These are phyloP conservation scores for Barnettozyma californica DNA, from an alignment of 805 yeast genomes.

Conservation along the genomic window DNA sequence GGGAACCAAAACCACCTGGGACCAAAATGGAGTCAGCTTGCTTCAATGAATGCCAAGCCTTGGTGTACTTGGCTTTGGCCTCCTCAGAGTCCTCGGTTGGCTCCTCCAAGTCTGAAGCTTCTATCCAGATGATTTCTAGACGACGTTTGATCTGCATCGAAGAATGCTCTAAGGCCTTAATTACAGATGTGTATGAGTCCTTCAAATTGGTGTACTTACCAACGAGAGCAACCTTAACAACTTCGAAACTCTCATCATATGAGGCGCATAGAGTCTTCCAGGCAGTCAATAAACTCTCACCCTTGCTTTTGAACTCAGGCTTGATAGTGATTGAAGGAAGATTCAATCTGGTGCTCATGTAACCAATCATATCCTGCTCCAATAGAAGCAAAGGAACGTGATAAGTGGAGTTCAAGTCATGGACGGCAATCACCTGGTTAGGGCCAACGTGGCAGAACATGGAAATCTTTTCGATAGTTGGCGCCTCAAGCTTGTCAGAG, in stretches of 20 bases:
- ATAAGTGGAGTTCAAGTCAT: conserved; percentile 94
- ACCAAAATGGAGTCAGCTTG: conserved; percentile 95
- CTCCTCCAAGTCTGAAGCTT: conserved; percentile 83
- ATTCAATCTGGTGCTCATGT: conserved; percentile 61
- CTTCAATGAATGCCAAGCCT: conserved; percentile 92
- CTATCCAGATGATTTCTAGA: conserved; percentile 93
- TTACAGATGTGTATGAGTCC: conserved; percentile 91
- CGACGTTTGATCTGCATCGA: conserved; percentile 84
- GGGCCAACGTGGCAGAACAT: conserved; percentile 99
- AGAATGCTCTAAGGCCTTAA: conserved; percentile 92
- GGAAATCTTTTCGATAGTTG: conserved; percentile 92
- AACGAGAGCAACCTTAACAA: conserved; percentile 90
- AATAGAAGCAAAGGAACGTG: conserved; percentile 91
- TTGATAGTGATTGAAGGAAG: conserved; percentile 45
- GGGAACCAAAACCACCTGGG: conserved; percentile 96
- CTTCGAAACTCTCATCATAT: conserved; percentile 79
- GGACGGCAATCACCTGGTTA: conserved; percentile 95
- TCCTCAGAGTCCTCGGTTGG: conserved; percentile 56
- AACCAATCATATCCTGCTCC: conserved; percentile 79
- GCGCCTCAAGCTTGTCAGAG: conserved; percentile 68
- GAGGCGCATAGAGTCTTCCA: conserved; percentile 79
- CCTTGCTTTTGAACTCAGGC: conserved; percentile 51
- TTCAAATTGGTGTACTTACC: conserved; percentile 96
- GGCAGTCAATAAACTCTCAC: conserved; percentile 60
- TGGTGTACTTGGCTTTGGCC: conserved; percentile 77